These are phyloP conservation scores for Chenopodium suecicum DNA, from an alignment of 148 eudicot genomes.

Conservation along the genomic window DNA sequence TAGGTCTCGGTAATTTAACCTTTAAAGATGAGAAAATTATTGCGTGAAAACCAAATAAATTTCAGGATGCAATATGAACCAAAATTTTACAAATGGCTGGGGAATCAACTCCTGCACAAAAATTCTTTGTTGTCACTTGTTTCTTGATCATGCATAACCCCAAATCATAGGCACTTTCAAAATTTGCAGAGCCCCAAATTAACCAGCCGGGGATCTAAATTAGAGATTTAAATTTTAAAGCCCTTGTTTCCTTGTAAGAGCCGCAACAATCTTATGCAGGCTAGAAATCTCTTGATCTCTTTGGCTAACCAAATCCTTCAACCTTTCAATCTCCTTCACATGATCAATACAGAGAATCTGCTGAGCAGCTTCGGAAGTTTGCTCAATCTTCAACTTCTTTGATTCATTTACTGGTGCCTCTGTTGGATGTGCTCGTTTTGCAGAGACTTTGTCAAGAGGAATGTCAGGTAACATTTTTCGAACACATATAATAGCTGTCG, in stretches of 20 bases:
- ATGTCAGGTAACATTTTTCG: slow-evolving; percentile 51
- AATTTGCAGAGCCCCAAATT: not conserved
- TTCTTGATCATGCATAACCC: not conserved
- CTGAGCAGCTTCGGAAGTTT: slow-evolving; percentile 22
- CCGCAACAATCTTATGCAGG: slow-evolving; percentile 66
- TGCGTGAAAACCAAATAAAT: not conserved
- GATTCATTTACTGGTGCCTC: slow-evolving; percentile 28
- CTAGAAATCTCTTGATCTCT: slow-evolving; percentile 68
- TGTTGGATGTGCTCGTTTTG: slow-evolving; percentile 50
- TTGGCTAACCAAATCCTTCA: slow-evolving; percentile 55
- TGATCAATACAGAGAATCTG: slow-evolving; percentile 41
- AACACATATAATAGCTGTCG: slow-evolving; percentile 45
- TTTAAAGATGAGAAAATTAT: not conserved
- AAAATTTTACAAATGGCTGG: not conserved
- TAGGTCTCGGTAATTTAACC: not conserved
- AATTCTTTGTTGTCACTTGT: not conserved
- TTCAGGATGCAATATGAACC: not conserved
- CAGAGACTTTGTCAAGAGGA: slow-evolving; percentile 24
- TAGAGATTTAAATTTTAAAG: slow-evolving; percentile 21
- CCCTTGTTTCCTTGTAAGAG: slow-evolving; percentile 84
- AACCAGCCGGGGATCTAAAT: not conserved
- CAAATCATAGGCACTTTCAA: not conserved
- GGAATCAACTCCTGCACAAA: not conserved
- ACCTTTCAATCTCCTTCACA: slow-evolving; percentile 59
- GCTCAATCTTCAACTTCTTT: slow-evolving; percentile 53